Base-by-base conservation (phyloP, 139 green algal species). In the Prasinococcaceae sp. region DNA sequence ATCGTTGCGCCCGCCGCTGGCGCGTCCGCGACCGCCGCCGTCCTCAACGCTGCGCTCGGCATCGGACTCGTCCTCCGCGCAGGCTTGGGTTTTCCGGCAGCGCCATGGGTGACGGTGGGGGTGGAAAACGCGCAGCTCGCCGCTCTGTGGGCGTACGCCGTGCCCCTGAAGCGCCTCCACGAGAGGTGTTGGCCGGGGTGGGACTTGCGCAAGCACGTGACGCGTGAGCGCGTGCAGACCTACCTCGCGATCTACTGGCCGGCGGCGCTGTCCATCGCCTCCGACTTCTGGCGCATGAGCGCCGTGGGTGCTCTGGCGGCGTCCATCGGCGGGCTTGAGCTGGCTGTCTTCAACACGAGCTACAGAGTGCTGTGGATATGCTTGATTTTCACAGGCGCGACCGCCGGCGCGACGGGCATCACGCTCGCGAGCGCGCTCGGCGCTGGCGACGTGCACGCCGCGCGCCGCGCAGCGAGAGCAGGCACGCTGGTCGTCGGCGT, bases 301-400 rank as follows among this genome's bases (percentile, higher is more conserved):
- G 47, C 28, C 30, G 44, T 55, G 25, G 47, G 47, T 14, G 30
- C 28, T 5, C 9, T 55, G 5, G 47, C 47, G 19, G 28, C 27
- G 6, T 22, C 6, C 16, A 16, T 55, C 10, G 47, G 47, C 25
- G 47, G 16, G 6, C 17, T 8, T 10, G 47, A 55, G 28, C 25
- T 55, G 26, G 26, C 14, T 12, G 47, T 55, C 5, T 55, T 55
- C 47, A 55, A 55, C 47, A 25, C 19, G 14, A 55, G 47, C 47
- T 55, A 55, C 28, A 24, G 47, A 9, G 19, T 55, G 12, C n/a
- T 55, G 47, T 55, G 47, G 47, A 38, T 55, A 14, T 40, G 16
- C 9, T 27, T 55, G 25, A 55, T 19, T 27, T 55, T 55, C 28
- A 55, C 44, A 14, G 47, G 47, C 20, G 17, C 5, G 10, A 32